Evolutionary conservation across 1,284 basidiomycete genomes (phyloP), one percentile per base, ranked within the genome.

Genomic region (Anthracocystis setariae): DNA sequence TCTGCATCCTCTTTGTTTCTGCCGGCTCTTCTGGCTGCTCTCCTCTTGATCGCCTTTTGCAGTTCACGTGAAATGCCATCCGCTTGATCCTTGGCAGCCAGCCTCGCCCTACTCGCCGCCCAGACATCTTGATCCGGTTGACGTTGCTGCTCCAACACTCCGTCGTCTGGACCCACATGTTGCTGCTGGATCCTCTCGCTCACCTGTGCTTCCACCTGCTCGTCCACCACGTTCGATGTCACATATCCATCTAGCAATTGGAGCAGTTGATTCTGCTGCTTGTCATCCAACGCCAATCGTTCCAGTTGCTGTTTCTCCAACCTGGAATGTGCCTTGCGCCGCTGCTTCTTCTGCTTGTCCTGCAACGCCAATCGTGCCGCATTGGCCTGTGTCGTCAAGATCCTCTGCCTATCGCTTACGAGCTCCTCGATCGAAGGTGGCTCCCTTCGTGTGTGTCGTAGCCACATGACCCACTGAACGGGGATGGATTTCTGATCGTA

Each of bases 391-490:
- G 60, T 64, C 12, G 33, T 25, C 3, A 50, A 17, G 8, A 73
- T 73, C 17, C 70, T 33, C 32, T 65, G 20, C 1, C 46, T 40
- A 39, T 73, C 70, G 1, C 37, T 24, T 3, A 42, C 65, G 23
- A 73, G 27, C 39, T 73, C 78, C 39, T 79, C 66, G 20, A 82
- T 73, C 7, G 55, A 54, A 0, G 80, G 80, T 8, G 80, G 51
- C 0, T 69, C 42, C 13, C 70, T 23, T 1, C 80, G 46, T 3
- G 80, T 82, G 37, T 82, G 80, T 9, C 80, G 53, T 49, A 82
- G 64, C 80, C 80, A 82, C 52, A 76, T 76, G 25, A 71, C 67
- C 80, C 80, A 82, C 51, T 82, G 80, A 7, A 78, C 73, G 5
- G 80, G 79, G 20, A 82, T 67, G 8, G 67, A 65, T 23, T 63